phyloP scores from a whole-genome alignment of 1,284 basidiomycete genomes.

The Irpex rosettiformis region DNA sequence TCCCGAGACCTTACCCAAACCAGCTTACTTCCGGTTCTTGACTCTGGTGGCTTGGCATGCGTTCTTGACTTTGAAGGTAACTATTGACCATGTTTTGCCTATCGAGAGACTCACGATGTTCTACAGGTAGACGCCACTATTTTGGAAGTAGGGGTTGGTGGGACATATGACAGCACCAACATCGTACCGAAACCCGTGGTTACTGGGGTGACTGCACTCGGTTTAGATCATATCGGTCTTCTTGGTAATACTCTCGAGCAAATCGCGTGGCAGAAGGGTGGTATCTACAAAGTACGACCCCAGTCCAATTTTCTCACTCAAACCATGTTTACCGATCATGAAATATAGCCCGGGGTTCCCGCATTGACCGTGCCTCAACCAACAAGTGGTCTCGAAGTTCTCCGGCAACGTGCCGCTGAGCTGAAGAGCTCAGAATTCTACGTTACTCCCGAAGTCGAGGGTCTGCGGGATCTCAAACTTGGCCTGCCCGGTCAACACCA shows the following conservation, averaged over 20 bases:
- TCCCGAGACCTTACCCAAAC: constrained; percentile 65
- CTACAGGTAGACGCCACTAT: constrained; percentile 82
- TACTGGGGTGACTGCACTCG: constrained; percentile 88
- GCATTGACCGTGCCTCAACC: constrained; percentile 85
- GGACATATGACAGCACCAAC: constrained; percentile 94
- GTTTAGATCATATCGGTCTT: constrained; percentile 91
- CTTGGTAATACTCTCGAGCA: constrained; percentile 88
- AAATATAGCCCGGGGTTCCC: constrained; percentile 69
- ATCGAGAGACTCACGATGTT: background rate
- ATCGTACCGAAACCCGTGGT: constrained; percentile 88
- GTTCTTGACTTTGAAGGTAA: constrained; percentile 74
- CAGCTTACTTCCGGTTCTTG: constrained; percentile 93
- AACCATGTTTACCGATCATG: background rate
- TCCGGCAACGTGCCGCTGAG: constrained; percentile 65
- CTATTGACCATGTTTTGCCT: background rate
- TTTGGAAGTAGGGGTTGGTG: constrained; percentile 96
- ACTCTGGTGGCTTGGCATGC: constrained; percentile 92
- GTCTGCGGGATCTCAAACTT: constrained; percentile 54
- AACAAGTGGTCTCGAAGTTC: constrained; percentile 61
- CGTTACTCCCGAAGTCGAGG: constrained; percentile 47
- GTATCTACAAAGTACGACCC: constrained; percentile 85
- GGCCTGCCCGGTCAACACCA: constrained; percentile 92
- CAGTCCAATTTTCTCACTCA: background rate
- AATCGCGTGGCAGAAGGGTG: constrained; percentile 95
- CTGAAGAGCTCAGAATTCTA: constrained; percentile 54